phyloP scores from a whole-genome alignment of 2,329 filamentous ascomycete genomes.

The Byssothecium circinans region DNA sequence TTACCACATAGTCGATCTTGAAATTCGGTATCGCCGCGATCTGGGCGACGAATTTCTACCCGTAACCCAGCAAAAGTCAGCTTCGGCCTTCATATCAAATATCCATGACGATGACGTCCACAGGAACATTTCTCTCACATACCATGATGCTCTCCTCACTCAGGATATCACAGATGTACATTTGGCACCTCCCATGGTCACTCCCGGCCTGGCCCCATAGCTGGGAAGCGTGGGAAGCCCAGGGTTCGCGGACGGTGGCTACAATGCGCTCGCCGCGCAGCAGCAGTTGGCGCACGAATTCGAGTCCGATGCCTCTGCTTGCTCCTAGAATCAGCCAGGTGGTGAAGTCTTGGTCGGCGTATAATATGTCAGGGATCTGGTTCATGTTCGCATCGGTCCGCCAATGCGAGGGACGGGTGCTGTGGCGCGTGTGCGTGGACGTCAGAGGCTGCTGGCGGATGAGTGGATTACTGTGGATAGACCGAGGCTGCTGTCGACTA shows the following conservation, averaged over 20 bases:
- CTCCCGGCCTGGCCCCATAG: conserved; percentile 47
- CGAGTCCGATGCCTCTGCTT: conserved; percentile 54
- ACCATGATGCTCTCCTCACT: conserved; percentile 54
- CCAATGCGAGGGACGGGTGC: not conserved
- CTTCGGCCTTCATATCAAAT: not conserved
- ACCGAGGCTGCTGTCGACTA: conserved; percentile 6
- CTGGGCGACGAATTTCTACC: conserved; percentile 48
- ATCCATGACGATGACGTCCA: conserved; percentile 8
- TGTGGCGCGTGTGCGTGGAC: not conserved
- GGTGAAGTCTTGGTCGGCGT: conserved; percentile 44
- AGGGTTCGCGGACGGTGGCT: conserved; percentile 53
- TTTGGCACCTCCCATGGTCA: conserved; percentile 51
- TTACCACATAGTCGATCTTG: conserved; percentile 57
- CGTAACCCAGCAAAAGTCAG: conserved; percentile 9
- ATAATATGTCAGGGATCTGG: conserved; percentile 48
- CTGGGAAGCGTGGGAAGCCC: conserved; percentile 43
- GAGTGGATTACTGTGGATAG: conserved; percentile 3
- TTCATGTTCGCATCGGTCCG: conserved; percentile 35
- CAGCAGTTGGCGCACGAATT: conserved; percentile 56
- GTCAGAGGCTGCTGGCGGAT: conserved; percentile 9
- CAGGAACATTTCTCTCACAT: conserved; percentile 17
- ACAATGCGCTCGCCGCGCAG: conserved; percentile 52
- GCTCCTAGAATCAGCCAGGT: conserved; percentile 53
- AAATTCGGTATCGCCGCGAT: conserved; percentile 46
- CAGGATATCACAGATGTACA: conserved; percentile 57